phyloP scores from a whole-genome alignment of 2,329 filamentous ascomycete species.

The Ophioceras dolichostomum region DNA sequence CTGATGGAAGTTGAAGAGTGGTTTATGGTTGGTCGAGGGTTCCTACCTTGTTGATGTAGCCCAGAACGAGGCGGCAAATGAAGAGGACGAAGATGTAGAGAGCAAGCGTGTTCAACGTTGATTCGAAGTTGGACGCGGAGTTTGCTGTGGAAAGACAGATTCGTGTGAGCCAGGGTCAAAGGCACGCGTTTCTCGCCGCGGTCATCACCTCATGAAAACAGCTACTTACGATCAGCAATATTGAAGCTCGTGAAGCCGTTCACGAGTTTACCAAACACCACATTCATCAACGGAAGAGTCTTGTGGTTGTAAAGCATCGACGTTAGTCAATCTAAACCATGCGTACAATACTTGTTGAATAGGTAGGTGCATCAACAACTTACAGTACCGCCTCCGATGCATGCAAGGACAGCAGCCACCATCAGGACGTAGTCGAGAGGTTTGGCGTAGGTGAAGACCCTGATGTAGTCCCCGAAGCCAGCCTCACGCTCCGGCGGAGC shows the following conservation, averaged over 20 bases:
- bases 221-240: background rate
- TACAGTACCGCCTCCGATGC: constrained; percentile 36
- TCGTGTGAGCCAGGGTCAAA: too few species aligned
- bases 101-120: constrained; percentile 29
- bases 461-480: constrained; percentile 31
- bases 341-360: background rate
- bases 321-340: background rate
- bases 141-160: background rate
- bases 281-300: constrained; percentile 48
- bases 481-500: constrained; percentile 31
- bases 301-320: too few species aligned
- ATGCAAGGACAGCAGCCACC: constrained; percentile 30
- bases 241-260: constrained; percentile 31
- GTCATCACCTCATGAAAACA: too few species aligned
- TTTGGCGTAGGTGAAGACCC: constrained; percentile 42
- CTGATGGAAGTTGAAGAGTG: too few species aligned
- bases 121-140: constrained; percentile 19
- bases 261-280: constrained; percentile 41
- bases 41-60: constrained; percentile 31
- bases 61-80: constrained; percentile 49
- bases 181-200: too few species aligned
- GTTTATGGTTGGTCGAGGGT: too few species aligned
- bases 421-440: constrained; percentile 38
- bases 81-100: constrained; percentile 63
- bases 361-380: constrained; percentile 6